A percentile compares a stretch with the other conserved stretches of the same genome.
These are phyloP conservation scores for Roridomyces roridus DNA, from an alignment of 768 basidiomycete species.

Conservation along the genomic window DNA sequence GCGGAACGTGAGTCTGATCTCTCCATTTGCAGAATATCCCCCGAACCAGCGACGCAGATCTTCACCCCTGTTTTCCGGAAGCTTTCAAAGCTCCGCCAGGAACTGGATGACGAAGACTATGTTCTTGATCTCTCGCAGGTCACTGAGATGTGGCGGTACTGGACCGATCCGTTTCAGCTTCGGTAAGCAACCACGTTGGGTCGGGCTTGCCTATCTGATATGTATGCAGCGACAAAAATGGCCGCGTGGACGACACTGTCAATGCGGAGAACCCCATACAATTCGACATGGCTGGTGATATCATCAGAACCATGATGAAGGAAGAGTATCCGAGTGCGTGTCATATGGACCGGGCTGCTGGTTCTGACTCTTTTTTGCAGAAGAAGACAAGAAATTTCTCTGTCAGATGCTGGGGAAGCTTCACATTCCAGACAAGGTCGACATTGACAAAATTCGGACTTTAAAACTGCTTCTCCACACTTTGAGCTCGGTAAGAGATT, in stretches of 20 bases:
- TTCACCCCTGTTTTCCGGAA: slow-evolving; percentile 58
- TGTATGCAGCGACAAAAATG: slow-evolving; percentile 24
- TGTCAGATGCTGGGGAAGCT: slow-evolving; percentile 70
- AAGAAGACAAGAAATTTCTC: slow-evolving; percentile 69
- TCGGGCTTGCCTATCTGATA: background rate
- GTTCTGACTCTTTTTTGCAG: slow-evolving; percentile 42
- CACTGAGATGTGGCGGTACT: slow-evolving; percentile 69
- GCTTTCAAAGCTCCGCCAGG: slow-evolving; percentile 53
- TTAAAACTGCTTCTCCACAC: slow-evolving; percentile 67
- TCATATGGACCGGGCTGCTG: background rate
- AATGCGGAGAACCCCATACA: slow-evolving; percentile 44
- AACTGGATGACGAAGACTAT: slow-evolving; percentile 62
- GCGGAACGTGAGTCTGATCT: slow-evolving; percentile 53
- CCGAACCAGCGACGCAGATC: too few relatives aligned
- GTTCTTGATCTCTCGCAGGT: slow-evolving; percentile 65
- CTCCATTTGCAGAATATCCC: slow-evolving; percentile 1
- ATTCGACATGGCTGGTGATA: slow-evolving; percentile 55
- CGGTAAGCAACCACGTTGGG: slow-evolving; percentile 36
- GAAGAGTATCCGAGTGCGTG: slow-evolving; percentile 61
- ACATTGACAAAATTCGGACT: slow-evolving; percentile 70
- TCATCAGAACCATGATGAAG: slow-evolving; percentile 44
- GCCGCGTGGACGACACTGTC: slow-evolving; percentile 29
- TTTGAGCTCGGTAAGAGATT: slow-evolving; percentile 55
- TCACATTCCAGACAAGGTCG: slow-evolving; percentile 72
- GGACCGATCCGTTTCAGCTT: slow-evolving; percentile 74